Evolutionary conservation across 306 rosid genomes (phyloP), one percentile per base, ranked within the genome.

Genomic region (Cajanus cajan): DNA sequence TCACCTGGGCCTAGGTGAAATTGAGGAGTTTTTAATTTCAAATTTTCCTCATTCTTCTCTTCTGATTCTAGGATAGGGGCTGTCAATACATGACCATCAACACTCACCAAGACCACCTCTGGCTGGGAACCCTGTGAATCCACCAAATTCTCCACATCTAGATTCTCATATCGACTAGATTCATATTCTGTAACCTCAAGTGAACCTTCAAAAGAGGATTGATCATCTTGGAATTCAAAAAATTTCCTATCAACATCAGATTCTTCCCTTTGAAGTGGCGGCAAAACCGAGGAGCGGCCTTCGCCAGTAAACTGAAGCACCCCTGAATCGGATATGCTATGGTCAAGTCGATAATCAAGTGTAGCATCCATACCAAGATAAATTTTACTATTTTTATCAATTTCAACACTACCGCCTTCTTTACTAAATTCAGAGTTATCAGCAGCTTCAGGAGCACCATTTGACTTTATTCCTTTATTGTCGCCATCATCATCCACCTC

Each of bases 1-100:
- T 92, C 95, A 75, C 90, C 97, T 0, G 97, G 98, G 33, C 97
- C 98, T 19, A 91, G 85, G 88, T 95, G 97, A 77, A 95, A 95
- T 63, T 90, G 95, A 68, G 98, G 97, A 16, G 85, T 92, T 82
- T 76, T 86, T 85, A 92, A 86, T 70, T 88, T 90, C 86, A 95
- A 73, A 78, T 85, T 83, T 66, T 90, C 97, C 6, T 85, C 68
- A 76, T 83, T 82, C 83, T 89, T 83, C 85, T 93, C 99, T 0
- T 93, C 99, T 0, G 88, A 85, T 73, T 89, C 88, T 65, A 89
- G 84, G 72, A 95, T 95, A 40, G 97, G 98, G 40, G 98, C 99
- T 6, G 82, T 93, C 83, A 95, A 78, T 66, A 95, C 80, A 69
- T 84, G 96, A 59, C 99, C 99, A 82, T 95, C 99, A 57, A 93